Conservation (phyloP, 1,139 yeast genomes). For the Scheffersomyces stambukii region DNA sequence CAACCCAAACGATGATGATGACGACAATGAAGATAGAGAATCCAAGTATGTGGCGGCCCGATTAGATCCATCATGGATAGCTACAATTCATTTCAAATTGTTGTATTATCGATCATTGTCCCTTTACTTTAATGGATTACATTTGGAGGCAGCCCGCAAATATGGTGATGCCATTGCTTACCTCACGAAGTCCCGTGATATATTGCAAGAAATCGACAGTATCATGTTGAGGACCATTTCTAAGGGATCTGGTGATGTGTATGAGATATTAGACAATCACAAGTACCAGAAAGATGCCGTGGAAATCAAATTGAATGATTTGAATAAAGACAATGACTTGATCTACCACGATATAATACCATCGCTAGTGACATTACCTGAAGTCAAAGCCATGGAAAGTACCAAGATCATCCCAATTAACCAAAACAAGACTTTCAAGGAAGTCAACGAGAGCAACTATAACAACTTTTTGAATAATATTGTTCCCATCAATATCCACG, state of each 20-base stretch:
- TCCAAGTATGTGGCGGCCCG: constrained; percentile 37
- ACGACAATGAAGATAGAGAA: constrained; percentile 13
- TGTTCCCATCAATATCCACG: constrained; percentile 84
- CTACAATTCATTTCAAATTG: constrained; percentile 43
- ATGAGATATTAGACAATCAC: constrained; percentile 39
- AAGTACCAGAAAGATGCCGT: constrained; percentile 45
- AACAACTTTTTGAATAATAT: constrained; percentile 66
- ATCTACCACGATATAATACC: constrained; percentile 82
- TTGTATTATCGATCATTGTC: constrained; percentile 41
- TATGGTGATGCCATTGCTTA: constrained; percentile 78
- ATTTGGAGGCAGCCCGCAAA: constrained; percentile 46
- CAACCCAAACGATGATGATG: constrained; percentile 16
- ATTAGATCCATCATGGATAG: constrained; percentile 45
- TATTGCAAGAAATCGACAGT: constrained; percentile 25
- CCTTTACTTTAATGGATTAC: constrained; percentile 50
- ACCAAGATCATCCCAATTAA: constrained; percentile 60
- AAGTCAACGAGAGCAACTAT: constrained; percentile 53
- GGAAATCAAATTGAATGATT: constrained; percentile 39
- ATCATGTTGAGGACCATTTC: constrained; percentile 23
- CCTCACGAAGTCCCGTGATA: constrained; percentile 48
- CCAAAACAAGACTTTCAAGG: constrained; percentile 28
- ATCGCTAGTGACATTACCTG: constrained; percentile 50
- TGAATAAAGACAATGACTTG: constrained; percentile 82
- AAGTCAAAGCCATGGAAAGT: constrained; percentile 71
- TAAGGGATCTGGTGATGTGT: constrained; percentile 23